These are phyloP conservation scores for Russula compacta DNA, from an alignment of 768 basidiomycete species.

Conservation along the genomic window DNA sequence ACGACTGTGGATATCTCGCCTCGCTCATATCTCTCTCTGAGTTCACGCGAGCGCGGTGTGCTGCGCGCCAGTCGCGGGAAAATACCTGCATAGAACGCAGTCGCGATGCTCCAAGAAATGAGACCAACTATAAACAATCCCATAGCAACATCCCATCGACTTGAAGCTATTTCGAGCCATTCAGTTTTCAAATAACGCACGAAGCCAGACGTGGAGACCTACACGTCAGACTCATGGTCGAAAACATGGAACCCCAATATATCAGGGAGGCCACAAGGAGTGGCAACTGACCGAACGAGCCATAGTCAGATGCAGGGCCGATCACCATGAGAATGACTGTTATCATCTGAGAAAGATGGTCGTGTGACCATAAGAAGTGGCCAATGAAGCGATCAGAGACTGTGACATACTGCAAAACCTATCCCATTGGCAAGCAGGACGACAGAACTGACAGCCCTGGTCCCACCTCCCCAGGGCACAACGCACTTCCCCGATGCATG, in stretches of 20 bases:
- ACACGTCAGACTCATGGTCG: constrained; percentile 67
- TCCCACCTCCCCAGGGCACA: constrained; percentile 64
- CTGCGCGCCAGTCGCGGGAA: constrained; percentile 80
- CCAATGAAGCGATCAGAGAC: not conserved
- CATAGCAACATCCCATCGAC: constrained; percentile 68
- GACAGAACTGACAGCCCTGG: constrained; percentile 65
- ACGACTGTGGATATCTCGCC: constrained; percentile 52
- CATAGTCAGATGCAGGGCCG: constrained; percentile 60
- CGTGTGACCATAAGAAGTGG: not conserved
- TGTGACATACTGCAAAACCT: constrained; percentile 52
- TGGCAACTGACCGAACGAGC: constrained; percentile 72
- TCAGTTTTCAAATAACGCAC: not conserved
- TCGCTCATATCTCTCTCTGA: constrained; percentile 47
- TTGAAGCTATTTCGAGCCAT: constrained; percentile 37
- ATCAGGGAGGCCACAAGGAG: constrained; percentile 58
- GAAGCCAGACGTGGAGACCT: constrained; percentile 21
- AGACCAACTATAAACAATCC: constrained; percentile 71
- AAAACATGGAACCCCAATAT: constrained; percentile 77
- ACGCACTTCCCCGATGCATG: constrained; percentile 66
- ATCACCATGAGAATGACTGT: constrained; percentile 75
- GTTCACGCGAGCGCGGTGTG: constrained; percentile 48
- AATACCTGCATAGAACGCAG: constrained; percentile 70
- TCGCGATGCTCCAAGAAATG: constrained; percentile 68
- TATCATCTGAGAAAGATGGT: constrained; percentile 44
- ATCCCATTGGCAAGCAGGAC: constrained; percentile 74